Evolutionary conservation across 352 stramenopile genomes (phyloP).

Genomic region (Phytophthora meadii): DNA sequence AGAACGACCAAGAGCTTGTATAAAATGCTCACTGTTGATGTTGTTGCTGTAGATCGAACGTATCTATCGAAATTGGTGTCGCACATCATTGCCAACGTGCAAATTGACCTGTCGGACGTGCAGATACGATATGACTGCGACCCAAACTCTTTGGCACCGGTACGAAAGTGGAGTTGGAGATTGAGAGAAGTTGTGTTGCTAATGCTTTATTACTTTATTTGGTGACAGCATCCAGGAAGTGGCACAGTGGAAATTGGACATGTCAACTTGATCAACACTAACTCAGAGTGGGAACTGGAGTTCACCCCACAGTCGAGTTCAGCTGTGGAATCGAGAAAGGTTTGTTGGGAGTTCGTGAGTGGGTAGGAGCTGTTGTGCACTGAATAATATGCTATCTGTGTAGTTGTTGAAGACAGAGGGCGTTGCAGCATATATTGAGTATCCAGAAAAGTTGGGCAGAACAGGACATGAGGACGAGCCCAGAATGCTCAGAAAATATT

Average conservation of each 20-base stretch:
- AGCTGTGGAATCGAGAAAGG: slow-evolving; percentile 84
- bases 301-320: slow-evolving; percentile 81
- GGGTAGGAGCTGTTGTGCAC: too few species aligned
- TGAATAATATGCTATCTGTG: neutral
- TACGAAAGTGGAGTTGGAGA: slow-evolving; percentile 23
- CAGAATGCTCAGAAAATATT: slow-evolving; percentile 60
- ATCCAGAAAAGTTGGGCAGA: slow-evolving; percentile 33
- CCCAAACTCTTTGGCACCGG: slow-evolving; percentile 65
- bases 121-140: slow-evolving; percentile 87
- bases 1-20: too few species aligned
- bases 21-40: too few species aligned
- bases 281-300: slow-evolving; percentile 76
- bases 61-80: slow-evolving; percentile 85
- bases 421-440: slow-evolving; percentile 81
- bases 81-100: slow-evolving; percentile 88
- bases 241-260: slow-evolving; percentile 71
- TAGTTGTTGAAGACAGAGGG: slow-evolving; percentile 72
- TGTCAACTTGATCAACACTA: slow-evolving; percentile 78
- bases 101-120: slow-evolving; percentile 85
- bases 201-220: slow-evolving; percentile 8
- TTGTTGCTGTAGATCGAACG: slow-evolving; percentile 60
- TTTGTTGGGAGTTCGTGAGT: slow-evolving; percentile 16
- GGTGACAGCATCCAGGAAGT: slow-evolving; percentile 62
- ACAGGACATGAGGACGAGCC: slow-evolving; percentile 2
- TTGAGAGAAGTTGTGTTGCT: neutral